Percentiles rank a stretch among this genome's conserved stretches.
Evolutionary conservation across 225 moss, liverwort and hornwort species (phyloP).

Genomic region (Physcomitrellopsis africana): DNA sequence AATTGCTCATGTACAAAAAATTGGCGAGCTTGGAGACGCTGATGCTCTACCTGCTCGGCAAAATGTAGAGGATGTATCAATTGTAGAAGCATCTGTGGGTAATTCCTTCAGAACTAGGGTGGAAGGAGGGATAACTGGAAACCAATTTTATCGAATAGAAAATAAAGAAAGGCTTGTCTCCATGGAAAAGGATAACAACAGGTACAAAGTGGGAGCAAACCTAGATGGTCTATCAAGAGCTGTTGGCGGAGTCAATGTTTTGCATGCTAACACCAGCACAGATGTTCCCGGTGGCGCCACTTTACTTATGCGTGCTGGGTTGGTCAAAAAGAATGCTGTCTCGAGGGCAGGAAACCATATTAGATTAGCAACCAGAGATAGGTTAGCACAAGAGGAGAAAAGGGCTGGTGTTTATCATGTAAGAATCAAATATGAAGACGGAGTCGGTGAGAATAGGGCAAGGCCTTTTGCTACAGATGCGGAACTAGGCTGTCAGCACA

Average conservation of each 20-base stretch:
- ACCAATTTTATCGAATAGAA: slow-evolving; percentile 28
- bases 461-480: slow-evolving; percentile 56
- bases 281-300: slow-evolving; percentile 19
- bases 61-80: slow-evolving; percentile 14
- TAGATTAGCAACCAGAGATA: slow-evolving; percentile 19
- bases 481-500: slow-evolving; percentile 55
- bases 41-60: slow-evolving; percentile 3
- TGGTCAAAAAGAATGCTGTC: slow-evolving; percentile 26
- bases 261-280: slow-evolving; percentile 31
- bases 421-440: slow-evolving; percentile 58
- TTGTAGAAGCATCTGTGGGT: slow-evolving; percentile 15
- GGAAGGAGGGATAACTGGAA: slow-evolving; percentile 27
- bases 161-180: slow-evolving; percentile 35
- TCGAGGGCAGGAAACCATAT: slow-evolving; percentile 24
- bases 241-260: slow-evolving; percentile 26
- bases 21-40: slow-evolving; percentile 26
- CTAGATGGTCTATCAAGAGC: slow-evolving; percentile 6
- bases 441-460: slow-evolving; percentile 59
- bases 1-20: slow-evolving; percentile 18
- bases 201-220: slow-evolving; percentile 26
- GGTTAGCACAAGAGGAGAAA: slow-evolving; percentile 29
- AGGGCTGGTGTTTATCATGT: slow-evolving; percentile 27
- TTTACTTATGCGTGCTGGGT: slow-evolving; percentile 10
- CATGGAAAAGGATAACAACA: slow-evolving; percentile 30
- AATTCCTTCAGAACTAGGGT: slow-evolving; percentile 18